Percentiles rank a stretch among this genome's conserved stretches.
Conservation (phyloP, 345 rosid species). For the Cardamine occulta region DNA sequence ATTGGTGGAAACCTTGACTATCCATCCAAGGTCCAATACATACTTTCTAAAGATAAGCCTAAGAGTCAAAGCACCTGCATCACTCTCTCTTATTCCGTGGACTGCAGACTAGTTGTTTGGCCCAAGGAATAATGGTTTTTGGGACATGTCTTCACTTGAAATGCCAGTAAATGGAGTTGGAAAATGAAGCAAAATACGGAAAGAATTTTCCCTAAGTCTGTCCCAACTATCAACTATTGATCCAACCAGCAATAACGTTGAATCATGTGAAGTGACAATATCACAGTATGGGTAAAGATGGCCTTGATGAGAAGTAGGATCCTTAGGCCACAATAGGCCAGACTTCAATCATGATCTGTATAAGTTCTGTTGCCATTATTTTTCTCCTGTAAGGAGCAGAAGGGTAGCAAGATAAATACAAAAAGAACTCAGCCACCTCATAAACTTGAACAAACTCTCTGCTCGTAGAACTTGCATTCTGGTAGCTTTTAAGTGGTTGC, state of each 20-base stretch:
- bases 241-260: constrained; percentile 77
- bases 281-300: constrained; percentile 65
- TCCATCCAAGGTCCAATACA: constrained; percentile 85
- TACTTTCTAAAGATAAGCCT: constrained; percentile 90
- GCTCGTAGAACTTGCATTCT: constrained; percentile 55
- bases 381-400: constrained; percentile 96
- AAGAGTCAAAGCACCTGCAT: constrained; percentile 85
- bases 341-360: constrained; percentile 74
- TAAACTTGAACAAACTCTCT: constrained; percentile 73
- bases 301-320: constrained; percentile 51
- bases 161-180: constrained; percentile 95
- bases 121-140: constrained; percentile 73
- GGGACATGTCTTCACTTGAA: constrained; percentile 70
- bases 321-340: constrained; percentile 73
- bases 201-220: constrained; percentile 84
- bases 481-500: constrained; percentile 59
- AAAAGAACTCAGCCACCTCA: constrained; percentile 87
- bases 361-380: constrained; percentile 94
- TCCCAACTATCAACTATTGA: constrained; percentile 99
- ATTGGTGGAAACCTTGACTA: constrained; percentile 60
- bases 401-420: constrained; percentile 88
- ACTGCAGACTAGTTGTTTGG: constrained; percentile 83
- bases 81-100: constrained; percentile 99
- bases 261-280: constrained; percentile 73
- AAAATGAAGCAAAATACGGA: constrained; percentile 80